A percentile compares a stretch with the other conserved stretches of the same genome.
phyloP scores from a whole-genome alignment of 2,329 filamentous ascomycete species.

The Monascus ruber region DNA sequence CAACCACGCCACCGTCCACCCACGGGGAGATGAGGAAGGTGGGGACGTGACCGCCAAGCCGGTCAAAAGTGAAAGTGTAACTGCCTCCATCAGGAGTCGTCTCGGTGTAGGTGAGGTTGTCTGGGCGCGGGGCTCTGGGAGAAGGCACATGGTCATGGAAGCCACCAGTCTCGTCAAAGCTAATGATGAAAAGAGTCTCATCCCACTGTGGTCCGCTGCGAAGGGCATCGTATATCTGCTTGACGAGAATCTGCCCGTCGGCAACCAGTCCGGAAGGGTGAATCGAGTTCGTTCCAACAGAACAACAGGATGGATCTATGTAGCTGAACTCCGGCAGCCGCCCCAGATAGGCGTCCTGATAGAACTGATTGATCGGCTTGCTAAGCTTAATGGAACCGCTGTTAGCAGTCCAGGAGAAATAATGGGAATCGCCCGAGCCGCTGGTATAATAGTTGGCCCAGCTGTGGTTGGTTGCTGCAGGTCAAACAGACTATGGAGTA shows the following conservation, averaged over 20 bases:
- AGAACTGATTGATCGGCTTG: constrained; percentile 21
- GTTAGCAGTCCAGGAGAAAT: constrained; percentile 23
- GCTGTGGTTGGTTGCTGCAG: constrained; percentile 14
- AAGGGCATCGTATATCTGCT: constrained; percentile 26
- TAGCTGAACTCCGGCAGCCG: constrained; percentile 23
- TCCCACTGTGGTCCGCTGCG: constrained; percentile 26
- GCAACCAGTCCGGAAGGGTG: constrained; percentile 22
- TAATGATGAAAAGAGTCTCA: constrained; percentile 22
- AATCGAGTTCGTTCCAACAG: constrained; percentile 21
- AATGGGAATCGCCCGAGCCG: constrained; percentile 20
- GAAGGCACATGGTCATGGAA: constrained; percentile 27
- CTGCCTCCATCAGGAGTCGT: constrained; percentile 11
- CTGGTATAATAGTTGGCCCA: constrained; percentile 27
- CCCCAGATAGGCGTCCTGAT: constrained; percentile 20
- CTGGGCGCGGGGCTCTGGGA: constrained; percentile 18
- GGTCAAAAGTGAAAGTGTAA: constrained; percentile 18
- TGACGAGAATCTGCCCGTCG: constrained; percentile 24
- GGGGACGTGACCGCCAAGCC: constrained; percentile 18
- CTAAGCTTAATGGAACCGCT: constrained; percentile 13
- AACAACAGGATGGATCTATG: constrained; percentile 31
- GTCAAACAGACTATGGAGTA: no score
- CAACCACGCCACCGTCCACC: constrained; percentile 11
- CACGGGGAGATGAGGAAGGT: constrained; percentile 21
- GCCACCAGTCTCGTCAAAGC: constrained; percentile 26
- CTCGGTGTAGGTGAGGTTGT: constrained; percentile 25